Evolutionary conservation across 768 basidiomycete species (phyloP).

Genomic region (Cyclocybe cylindracea): DNA sequence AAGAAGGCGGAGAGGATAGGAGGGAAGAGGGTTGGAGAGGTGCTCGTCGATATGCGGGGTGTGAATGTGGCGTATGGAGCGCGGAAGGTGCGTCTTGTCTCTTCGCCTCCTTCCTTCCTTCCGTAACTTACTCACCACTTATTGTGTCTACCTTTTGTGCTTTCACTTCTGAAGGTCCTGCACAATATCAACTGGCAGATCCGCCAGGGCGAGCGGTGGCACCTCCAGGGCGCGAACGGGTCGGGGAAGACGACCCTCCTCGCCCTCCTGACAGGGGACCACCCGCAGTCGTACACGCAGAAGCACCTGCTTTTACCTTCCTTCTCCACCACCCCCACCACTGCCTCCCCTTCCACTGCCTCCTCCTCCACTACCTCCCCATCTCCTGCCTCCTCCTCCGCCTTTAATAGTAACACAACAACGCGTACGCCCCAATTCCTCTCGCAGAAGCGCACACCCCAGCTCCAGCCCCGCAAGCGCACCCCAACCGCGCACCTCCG

Average conservation of each 20-base stretch:
- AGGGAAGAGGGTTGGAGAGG: slow-evolving; percentile 10
- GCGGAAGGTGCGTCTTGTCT: slow-evolving; percentile 45
- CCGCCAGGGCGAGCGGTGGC: slow-evolving; percentile 82
- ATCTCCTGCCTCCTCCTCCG: too few relatives aligned
- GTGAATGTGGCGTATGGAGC: slow-evolving; percentile 74
- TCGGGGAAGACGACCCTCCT: slow-evolving; percentile 96
- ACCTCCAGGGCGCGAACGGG: slow-evolving; percentile 90
- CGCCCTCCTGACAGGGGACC: slow-evolving; percentile 88
- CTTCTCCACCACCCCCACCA: slow-evolving; percentile 27
- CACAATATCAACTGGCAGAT: slow-evolving; percentile 82
- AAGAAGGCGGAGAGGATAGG: background rate
- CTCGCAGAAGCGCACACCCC: too few relatives aligned
- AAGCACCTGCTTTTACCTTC: slow-evolving; percentile 35
- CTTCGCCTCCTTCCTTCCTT: too few relatives aligned
- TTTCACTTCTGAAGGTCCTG: slow-evolving; percentile 54
- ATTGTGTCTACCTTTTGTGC: background rate
- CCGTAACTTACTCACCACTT: background rate
- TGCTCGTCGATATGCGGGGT: slow-evolving; percentile 60
- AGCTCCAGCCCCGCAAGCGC: slow-evolving; percentile 59
- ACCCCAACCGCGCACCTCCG: slow-evolving; percentile 72
- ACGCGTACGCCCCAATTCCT: too few relatives aligned
- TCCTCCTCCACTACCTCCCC: background rate
- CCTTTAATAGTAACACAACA: too few relatives aligned
- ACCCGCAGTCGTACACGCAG: slow-evolving; percentile 92
- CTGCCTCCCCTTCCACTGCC: slow-evolving; percentile 52